Base-by-base conservation (phyloP, 2,329 filamentous ascomycete genomes). In the Uncinocarpus reesii region DNA sequence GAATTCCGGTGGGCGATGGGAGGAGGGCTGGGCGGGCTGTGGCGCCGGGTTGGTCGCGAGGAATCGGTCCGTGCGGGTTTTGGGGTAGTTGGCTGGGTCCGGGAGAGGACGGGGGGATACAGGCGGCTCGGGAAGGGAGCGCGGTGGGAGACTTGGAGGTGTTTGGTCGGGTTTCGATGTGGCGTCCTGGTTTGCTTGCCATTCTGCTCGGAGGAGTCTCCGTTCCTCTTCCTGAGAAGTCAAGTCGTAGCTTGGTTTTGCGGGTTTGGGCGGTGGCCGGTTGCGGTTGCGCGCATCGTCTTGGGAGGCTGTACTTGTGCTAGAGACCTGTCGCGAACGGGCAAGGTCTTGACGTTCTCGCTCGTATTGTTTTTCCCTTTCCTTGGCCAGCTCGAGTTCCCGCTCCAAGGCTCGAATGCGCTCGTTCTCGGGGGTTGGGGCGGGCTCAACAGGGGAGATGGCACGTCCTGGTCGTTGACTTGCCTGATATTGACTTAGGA, bases 401-500 rank as follows among this genome's bases (percentile, higher is more conserved):
- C 75, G 73, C 67, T 96, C 90, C 4, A 96, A 74, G 62, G 95
- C 83, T 57, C 78, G 78, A 53, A 95, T 81, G 34, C 88, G 80
- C 54, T 74, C 77, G 53, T 73, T 78, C 63, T 90, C 78, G 2
- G 71, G 65, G 20, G 69, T 71, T n/a, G 48, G 29, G 47, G 72
- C 70, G 15, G 63, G 65, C 40, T 60, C 63, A 35, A 65, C 65
- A 21, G 61, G 65, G 16, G 60, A 66, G 53, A 59, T 60, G 62
- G 57, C 58, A 57, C 60, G 62, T 49, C 58, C 56, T 47, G 65
- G 60, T 52, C 72, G 64, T 61, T 84, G 80, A 56, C 86, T 81
- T 16, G 82, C 80, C 62, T 86, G 83, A 62, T 95, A 94, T 61
- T 95, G 84, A 60, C 85, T 90, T 43, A 94, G 75, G 57, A 83